phyloP scores from a whole-genome alignment of 148 eudicot genomes.

The Nepenthes mirabilis region DNA sequence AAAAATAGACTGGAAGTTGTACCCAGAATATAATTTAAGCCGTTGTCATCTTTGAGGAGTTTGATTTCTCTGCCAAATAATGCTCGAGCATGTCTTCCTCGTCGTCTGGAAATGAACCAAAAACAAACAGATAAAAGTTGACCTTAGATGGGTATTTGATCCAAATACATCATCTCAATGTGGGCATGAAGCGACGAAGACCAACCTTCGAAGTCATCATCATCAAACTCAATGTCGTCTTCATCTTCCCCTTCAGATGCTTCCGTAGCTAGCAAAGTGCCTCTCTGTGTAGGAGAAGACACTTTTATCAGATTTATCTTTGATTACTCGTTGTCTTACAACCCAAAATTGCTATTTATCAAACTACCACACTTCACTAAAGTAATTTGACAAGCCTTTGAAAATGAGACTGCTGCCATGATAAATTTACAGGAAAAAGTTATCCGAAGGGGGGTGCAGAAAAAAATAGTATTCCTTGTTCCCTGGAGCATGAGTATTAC shows the following conservation, averaged over 20 bases:
- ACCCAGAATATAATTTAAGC: neutral
- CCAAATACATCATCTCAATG: neutral
- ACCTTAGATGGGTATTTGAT: too few relatives aligned
- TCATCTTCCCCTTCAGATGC: conserved; percentile 58
- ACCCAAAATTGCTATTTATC: too few relatives aligned
- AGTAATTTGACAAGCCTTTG: too few relatives aligned
- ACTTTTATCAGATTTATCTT: neutral
- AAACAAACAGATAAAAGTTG: neutral
- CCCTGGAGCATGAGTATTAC: neutral
- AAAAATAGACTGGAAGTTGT: too few relatives aligned
- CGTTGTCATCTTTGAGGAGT: conserved; percentile 16
- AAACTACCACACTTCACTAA: too few relatives aligned
- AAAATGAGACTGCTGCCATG: too few relatives aligned
- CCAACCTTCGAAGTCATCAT: conserved; percentile 80
- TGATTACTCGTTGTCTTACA: too few relatives aligned
- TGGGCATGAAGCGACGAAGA: neutral
- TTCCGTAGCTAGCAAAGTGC: conserved; percentile 31
- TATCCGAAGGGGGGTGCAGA: too few relatives aligned
- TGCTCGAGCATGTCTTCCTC: conserved; percentile 97
- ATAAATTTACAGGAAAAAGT: too few relatives aligned
- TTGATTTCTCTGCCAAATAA: conserved; percentile 67
- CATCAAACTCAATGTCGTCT: conserved; percentile 76
- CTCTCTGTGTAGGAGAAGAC: conserved; percentile 21
- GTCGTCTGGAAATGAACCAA: conserved; percentile 46
- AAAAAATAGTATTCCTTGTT: neutral